Conservation (phyloP, 2,329 filamentous ascomycete species). For the Tympanopsis confertula region DNA sequence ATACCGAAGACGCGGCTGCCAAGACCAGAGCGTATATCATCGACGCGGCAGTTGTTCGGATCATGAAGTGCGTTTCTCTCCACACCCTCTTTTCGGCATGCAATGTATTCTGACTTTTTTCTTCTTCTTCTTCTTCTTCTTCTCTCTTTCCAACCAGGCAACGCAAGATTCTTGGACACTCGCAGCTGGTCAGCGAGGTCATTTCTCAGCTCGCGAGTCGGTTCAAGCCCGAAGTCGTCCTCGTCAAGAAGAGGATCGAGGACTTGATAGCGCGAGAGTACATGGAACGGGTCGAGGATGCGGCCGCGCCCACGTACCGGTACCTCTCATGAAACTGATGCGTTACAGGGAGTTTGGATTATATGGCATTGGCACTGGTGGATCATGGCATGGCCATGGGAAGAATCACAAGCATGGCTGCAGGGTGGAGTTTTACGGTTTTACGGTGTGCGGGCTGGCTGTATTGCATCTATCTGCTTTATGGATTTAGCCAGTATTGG, state of each 20-base stretch:
- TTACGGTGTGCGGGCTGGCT: too few relatives aligned
- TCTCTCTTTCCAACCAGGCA: slow-evolving; percentile 36
- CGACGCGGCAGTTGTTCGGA: slow-evolving; percentile 67
- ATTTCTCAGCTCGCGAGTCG: slow-evolving; percentile 55
- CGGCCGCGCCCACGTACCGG: slow-evolving; percentile 48
- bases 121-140: slow-evolving; percentile 5
- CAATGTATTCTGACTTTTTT: slow-evolving; percentile 3
- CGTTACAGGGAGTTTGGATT: too few relatives aligned
- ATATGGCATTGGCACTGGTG: too few relatives aligned
- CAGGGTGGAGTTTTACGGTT: too few relatives aligned
- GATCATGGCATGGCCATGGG: too few relatives aligned
- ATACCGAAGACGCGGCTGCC: slow-evolving; percentile 66
- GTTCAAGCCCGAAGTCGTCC: slow-evolving; percentile 65
- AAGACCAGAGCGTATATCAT: slow-evolving; percentile 60
- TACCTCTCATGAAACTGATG: slow-evolving; percentile 73
- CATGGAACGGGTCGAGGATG: slow-evolving; percentile 62
- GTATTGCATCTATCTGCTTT: too few relatives aligned
- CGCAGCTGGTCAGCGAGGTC: slow-evolving; percentile 60
- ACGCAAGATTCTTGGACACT: slow-evolving; percentile 61
- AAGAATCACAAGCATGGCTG: too few relatives aligned
- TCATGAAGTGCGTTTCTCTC: slow-evolving; percentile 64
- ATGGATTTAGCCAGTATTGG: too few relatives aligned
- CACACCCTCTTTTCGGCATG: neutral
- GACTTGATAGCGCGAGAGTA: slow-evolving; percentile 68
- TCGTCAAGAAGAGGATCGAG: slow-evolving; percentile 76